Percentiles rank a stretch among this genome's conserved stretches.
Evolutionary conservation across 306 rosid genomes (phyloP).

Genomic region (Sicyos edulis): DNA sequence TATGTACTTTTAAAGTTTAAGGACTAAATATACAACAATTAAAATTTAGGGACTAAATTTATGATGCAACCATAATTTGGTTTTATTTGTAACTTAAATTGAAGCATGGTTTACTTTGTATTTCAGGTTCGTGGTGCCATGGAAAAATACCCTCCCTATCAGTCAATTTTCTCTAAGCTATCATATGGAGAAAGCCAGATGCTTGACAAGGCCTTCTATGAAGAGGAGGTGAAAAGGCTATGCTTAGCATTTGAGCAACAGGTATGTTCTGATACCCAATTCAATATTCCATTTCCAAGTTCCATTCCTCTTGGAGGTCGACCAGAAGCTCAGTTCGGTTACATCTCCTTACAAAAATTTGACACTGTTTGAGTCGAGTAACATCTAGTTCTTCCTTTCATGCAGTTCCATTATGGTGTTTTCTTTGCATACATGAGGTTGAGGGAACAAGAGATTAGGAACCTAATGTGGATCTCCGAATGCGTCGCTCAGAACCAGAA

Average conservation of each 20-base stretch:
- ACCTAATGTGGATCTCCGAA: conserved; percentile 95
- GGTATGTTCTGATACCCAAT: conserved; percentile 34
- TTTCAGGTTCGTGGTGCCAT: conserved; percentile 74
- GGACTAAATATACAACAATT: background rate
- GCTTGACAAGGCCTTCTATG: conserved; percentile 98
- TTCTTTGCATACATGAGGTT: conserved; percentile 97
- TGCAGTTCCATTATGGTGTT: conserved; percentile 93
- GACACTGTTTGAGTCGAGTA: background rate
- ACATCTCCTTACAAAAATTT: background rate
- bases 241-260: conserved; percentile 96
- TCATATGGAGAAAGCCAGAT: conserved; percentile 95
- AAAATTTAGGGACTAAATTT: background rate
- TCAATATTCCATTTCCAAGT: background rate
- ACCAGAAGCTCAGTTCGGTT: background rate
- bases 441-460: conserved; percentile 96
- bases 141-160: conserved; percentile 96
- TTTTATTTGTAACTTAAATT: background rate
- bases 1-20: background rate
- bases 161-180: conserved; percentile 72
- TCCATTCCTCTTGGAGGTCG: background rate
- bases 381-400: conserved; percentile 5
- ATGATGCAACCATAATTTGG: background rate
- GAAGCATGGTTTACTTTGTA: conserved; percentile 16
- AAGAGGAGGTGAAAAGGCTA: conserved; percentile 98
- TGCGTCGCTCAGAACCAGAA: conserved; percentile 98